These are phyloP conservation scores for Hymenoscyphus repandus DNA, from an alignment of 2,329 filamentous ascomycete genomes.

Conservation along the genomic window DNA sequence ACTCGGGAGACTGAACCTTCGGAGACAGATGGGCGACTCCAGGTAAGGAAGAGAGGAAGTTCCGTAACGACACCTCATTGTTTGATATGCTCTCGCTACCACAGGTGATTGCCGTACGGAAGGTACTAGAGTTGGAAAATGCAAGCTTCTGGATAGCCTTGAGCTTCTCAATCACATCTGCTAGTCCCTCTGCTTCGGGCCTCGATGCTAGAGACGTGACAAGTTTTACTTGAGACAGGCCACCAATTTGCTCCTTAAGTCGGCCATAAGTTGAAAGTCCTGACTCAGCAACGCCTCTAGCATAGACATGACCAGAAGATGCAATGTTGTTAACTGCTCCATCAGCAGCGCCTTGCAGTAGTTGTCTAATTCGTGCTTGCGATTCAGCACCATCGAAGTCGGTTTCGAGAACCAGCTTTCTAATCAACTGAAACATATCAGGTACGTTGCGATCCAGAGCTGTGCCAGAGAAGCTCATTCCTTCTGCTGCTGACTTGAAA, in stretches of 20 bases:
- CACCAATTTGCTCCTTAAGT: slow-evolving; percentile 77
- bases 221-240: slow-evolving; percentile 84
- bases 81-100: slow-evolving; percentile 63
- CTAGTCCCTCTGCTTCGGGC: slow-evolving; percentile 61
- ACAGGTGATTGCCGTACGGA: slow-evolving; percentile 83
- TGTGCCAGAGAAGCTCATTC: slow-evolving; percentile 78
- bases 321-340: slow-evolving; percentile 90
- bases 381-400: slow-evolving; percentile 83
- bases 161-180: slow-evolving; percentile 74
- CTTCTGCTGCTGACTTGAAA: slow-evolving; percentile 68
- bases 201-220: slow-evolving; percentile 74
- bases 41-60: slow-evolving; percentile 64
- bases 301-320: slow-evolving; percentile 82
- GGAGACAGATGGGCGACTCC: slow-evolving; percentile 36
- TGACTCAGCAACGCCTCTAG: slow-evolving; percentile 77
- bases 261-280: slow-evolving; percentile 67
- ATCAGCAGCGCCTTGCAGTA: slow-evolving; percentile 81
- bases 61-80: slow-evolving; percentile 67
- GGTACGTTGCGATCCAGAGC: slow-evolving; percentile 86
- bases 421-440: slow-evolving; percentile 82
- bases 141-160: slow-evolving; percentile 79
- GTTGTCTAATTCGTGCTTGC: slow-evolving; percentile 74
- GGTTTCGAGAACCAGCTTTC: slow-evolving; percentile 76
- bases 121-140: slow-evolving; percentile 57
- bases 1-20: slow-evolving; percentile 28